Evolutionary conservation across 176 grass and related monocot genomes (phyloP).

Genomic region (Calamus simplicifolius): DNA sequence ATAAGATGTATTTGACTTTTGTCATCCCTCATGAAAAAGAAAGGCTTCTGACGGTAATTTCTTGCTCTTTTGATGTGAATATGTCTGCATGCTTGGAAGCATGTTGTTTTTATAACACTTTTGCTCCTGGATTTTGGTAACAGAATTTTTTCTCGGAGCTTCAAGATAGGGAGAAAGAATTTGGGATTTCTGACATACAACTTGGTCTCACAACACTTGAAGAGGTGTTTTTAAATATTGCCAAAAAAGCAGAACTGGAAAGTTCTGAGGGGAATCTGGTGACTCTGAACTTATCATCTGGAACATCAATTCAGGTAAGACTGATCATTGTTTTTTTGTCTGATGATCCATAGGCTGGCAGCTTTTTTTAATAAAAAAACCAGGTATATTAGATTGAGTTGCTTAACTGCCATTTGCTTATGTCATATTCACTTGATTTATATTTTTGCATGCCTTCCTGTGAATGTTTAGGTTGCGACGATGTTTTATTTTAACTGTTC

Average conservation of each 20-base stretch:
- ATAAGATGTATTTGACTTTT: conserved; percentile 81
- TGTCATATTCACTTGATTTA: too few relatives aligned
- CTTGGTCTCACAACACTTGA: conserved; percentile 87
- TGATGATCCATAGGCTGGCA: too few relatives aligned
- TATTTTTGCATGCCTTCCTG: too few relatives aligned
- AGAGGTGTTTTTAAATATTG: conserved; percentile 95
- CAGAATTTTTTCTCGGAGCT: conserved; percentile 86
- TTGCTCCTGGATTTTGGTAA: background rate
- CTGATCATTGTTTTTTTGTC: too few relatives aligned
- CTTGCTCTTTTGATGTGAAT: conserved; percentile 10
- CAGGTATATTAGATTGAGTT: too few relatives aligned
- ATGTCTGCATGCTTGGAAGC: background rate
- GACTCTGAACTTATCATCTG: conserved; percentile 58
- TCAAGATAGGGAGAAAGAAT: conserved; percentile 76
- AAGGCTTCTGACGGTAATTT: conserved; percentile 64
- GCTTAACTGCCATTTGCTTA: too few relatives aligned
- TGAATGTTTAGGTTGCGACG: too few relatives aligned
- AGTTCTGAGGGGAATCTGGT: conserved; percentile 74
- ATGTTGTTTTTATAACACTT: background rate
- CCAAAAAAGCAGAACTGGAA: conserved; percentile 84
- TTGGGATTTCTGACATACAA: conserved; percentile 90
- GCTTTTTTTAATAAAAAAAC: too few relatives aligned
- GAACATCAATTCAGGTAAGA: conserved; percentile 73
- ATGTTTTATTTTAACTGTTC: too few relatives aligned
- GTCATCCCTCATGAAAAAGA: conserved; percentile 84